Evolutionary conservation across 192 early-diverging fungal genomes (phyloP), one percentile per base, ranked within the genome.

Genomic region (Gorgonomyces haynaldii): DNA sequence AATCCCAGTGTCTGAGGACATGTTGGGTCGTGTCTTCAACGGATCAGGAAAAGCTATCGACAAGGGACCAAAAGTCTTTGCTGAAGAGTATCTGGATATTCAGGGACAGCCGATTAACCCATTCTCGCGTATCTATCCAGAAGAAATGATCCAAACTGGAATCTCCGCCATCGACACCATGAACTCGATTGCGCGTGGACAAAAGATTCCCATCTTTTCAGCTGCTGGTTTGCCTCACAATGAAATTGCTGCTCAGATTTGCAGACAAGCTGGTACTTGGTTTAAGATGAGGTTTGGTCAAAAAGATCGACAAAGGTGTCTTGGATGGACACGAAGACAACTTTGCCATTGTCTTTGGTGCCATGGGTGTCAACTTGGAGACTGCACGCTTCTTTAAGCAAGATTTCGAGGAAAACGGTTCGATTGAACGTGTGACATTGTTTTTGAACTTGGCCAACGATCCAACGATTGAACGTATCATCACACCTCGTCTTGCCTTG

Each of bases 351-450:
- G 95, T 98, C 23, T 98, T 98, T 61, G 95, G 86, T 20, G 95
- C 95, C 42, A 98, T 98, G 95, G 95, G 95, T 66, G 95, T 98
- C 47, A 98, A 98, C 72, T 90, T 98, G 89, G 95, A 98, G 66
- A 95, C 95, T 7, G 95, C 92, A 44, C 81, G 95, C 37, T 98
- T 91, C 81, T 98, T 98, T 67, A 98, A 95, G 67, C 95, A 98
- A 73, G 95, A 98, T 69, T 98, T 98, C 67, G 95, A 96, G 64
- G 95, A 98, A 67, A 95, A 96, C 70, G 95, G 95, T 43, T 96
- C 95, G 9, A 88, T 96, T 40, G 95, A 98, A 62, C 82, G 95
- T 56, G 92, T 96, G 20, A 92, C 95, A 4, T 69, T 98, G 64
- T 98, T 98, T 85, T 67, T 98, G 37, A 98, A 98, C 75, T 76